Evolutionary conservation across 176 grass and related monocot genomes (phyloP).

Genomic region (Thinopyrum elongatum): DNA sequence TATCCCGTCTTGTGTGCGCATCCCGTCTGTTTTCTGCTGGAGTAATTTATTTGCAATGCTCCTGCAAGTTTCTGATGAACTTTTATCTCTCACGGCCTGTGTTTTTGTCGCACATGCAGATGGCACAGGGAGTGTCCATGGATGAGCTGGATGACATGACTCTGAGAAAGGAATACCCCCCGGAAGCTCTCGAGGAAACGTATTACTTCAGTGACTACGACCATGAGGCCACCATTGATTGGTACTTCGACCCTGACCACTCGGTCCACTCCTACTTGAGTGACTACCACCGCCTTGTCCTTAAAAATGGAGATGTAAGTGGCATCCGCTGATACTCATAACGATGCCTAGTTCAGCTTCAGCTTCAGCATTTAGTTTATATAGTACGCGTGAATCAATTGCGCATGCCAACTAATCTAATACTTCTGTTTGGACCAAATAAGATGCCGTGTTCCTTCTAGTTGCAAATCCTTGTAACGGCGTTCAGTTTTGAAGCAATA

Average conservation of each 20-base stretch:
- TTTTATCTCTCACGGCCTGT: not conserved
- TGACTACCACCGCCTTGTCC: not conserved
- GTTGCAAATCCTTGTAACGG: not conserved
- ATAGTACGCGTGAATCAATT: not conserved
- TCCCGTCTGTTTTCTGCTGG: not conserved
- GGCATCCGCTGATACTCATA: not conserved
- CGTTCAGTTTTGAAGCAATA: not conserved
- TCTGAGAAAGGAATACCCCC: not conserved
- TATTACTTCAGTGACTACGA: not conserved
- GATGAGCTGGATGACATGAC: not conserved
- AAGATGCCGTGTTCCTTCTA: not conserved
- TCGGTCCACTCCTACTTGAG: not conserved
- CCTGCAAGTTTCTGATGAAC: not conserved
- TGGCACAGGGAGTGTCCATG: not conserved
- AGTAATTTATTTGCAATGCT: not conserved
- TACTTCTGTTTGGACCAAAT: not conserved
- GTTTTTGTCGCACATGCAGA: not conserved
- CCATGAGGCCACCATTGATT: not conserved
- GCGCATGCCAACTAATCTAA: not conserved
- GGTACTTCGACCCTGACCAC: not conserved
- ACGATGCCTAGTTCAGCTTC: not conserved
- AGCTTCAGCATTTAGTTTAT: not conserved
- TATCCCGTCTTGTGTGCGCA: not conserved
- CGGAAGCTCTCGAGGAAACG: not conserved
- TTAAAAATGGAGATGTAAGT: constrained; percentile 5